Percentiles rank a stretch among this genome's conserved stretches.
These are phyloP conservation scores for Sarcomyxa edulis DNA, from an alignment of 768 basidiomycete species.

Conservation along the genomic window DNA sequence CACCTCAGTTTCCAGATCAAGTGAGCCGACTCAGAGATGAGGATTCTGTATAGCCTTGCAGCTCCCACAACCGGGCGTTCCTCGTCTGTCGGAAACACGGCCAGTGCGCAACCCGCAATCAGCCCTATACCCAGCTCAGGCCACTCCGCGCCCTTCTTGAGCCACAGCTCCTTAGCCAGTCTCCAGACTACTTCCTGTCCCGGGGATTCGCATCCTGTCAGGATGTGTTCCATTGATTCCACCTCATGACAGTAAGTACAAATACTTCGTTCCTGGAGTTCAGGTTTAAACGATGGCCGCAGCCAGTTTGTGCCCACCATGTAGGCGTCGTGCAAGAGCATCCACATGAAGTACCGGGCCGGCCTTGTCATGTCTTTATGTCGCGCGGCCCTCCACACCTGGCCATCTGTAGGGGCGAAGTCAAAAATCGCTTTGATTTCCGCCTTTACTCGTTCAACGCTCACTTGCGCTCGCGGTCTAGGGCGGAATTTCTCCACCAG, in stretches of 20 bases:
- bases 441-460: slow-evolving; percentile 6
- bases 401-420: not conserved
- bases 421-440: slow-evolving; percentile 1
- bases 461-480: not conserved
- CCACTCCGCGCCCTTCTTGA: slow-evolving; percentile 2
- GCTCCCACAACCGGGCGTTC: not conserved
- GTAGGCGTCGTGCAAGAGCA: slow-evolving; percentile 16
- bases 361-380: slow-evolving; percentile 9
- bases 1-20: slow-evolving; percentile 15
- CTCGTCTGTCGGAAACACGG: too few relatives aligned
- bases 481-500: not conserved
- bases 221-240: slow-evolving; percentile 25
- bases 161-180: slow-evolving; percentile 13
- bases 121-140: slow-evolving; percentile 7
- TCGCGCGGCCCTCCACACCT: slow-evolving; percentile 9
- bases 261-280: slow-evolving; percentile 5
- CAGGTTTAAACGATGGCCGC: slow-evolving; percentile 5
- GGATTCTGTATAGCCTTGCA: slow-evolving; percentile 9
- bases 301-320: slow-evolving; percentile 20
- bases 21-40: slow-evolving; percentile 13
- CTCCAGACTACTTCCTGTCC: slow-evolving; percentile 19
- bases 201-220: slow-evolving; percentile 16
- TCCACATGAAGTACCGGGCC: slow-evolving; percentile 14
- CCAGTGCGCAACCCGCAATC: slow-evolving; percentile 17
- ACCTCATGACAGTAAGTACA: slow-evolving; percentile 11